Base-by-base conservation (phyloP, 306 rosid species). In the Betula pendula region DNA sequence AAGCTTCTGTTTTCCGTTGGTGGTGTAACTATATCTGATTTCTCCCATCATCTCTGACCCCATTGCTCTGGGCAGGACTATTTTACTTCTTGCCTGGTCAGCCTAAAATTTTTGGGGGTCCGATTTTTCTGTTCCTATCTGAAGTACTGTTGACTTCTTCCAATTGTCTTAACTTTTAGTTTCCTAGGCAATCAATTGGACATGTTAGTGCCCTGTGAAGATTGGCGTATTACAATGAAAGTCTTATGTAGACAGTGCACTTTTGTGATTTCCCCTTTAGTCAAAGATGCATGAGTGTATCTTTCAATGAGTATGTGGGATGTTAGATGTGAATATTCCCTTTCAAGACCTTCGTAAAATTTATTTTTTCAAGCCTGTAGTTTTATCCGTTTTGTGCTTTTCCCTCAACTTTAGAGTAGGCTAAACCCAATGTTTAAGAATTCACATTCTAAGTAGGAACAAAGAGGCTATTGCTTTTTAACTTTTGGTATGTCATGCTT, bases 41-140 rank as follows among this genome's bases (percentile, higher is more conserved):
- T 3, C 8, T 73, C 14, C 67, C 62, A 19, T 58, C 58, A 47
- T 20, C 22, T 56, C 60, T 38, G n/a, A 47, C 2, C 71, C 55
- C 20, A 8, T 45, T 63, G 22, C 49, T 50, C 27, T 72, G 75
- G 56, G 60, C 49, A 65, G 69, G 74, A 66, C 49, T 33, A 49
- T 25, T 49, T 6, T 29, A 31, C 19, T 42, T 58, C 59, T 42
- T 60, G 25, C 24, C 60, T 2, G 73, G 68, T 62, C 72, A 60
- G 17, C 72, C 52, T 45, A 24, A 65, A 20, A 50, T 62, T 68
- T 42, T 20, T 51, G 55, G 53, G 45, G 17, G 14, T 71, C 47
- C 16, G 15, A 43, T 51, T 25, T 7, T 8, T 25, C 13, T 31
- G 42, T 44, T 43, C 19, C 65, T 40, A 27, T 9, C 17, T 47